A percentile compares a stretch with the other conserved stretches of the same genome.
Evolutionary conservation across 1,139 yeast genomes (phyloP).

Genomic region (Geotrichum citri-aurantii): DNA sequence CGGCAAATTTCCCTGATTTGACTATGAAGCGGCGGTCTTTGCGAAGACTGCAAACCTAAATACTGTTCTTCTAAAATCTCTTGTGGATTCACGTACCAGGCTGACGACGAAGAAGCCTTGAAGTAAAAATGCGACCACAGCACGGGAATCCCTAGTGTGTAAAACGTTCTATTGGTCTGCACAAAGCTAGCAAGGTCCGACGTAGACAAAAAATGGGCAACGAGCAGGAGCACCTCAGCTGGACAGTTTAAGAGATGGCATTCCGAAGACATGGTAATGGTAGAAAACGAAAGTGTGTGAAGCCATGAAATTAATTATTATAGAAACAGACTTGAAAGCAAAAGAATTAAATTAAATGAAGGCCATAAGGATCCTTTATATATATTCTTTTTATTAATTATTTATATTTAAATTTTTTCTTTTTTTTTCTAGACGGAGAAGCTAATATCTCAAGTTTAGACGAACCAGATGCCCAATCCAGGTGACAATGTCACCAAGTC

Average conservation of each 20-base stretch:
- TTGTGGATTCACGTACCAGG: slow-evolving; percentile 4
- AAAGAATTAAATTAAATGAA: background rate
- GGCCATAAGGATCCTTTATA: background rate
- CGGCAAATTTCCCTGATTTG: slow-evolving; percentile 1
- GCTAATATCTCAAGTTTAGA: background rate
- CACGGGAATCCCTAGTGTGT: slow-evolving; percentile 1
- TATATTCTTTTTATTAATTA: too few relatives aligned
- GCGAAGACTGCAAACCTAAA: slow-evolving; percentile 1
- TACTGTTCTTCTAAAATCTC: slow-evolving; percentile 5
- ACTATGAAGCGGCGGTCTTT: background rate
- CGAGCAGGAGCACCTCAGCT: slow-evolving; percentile 5
- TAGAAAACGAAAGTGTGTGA: background rate
- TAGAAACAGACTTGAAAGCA: background rate
- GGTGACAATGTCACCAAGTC: background rate
- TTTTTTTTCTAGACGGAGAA: background rate
- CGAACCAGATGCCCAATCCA: background rate
- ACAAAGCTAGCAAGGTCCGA: slow-evolving; percentile 4
- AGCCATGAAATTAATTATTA: background rate
- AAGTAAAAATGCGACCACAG: slow-evolving; percentile 7
- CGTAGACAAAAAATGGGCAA: slow-evolving; percentile 1
- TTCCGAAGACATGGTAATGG: background rate
- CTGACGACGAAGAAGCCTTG: slow-evolving; percentile 1
- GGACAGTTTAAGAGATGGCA: slow-evolving; percentile 1
- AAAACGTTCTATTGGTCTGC: background rate
- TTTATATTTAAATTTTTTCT: too few relatives aligned